phyloP scores from a whole-genome alignment of 1,284 basidiomycete species.

The Fistulina hepatica region DNA sequence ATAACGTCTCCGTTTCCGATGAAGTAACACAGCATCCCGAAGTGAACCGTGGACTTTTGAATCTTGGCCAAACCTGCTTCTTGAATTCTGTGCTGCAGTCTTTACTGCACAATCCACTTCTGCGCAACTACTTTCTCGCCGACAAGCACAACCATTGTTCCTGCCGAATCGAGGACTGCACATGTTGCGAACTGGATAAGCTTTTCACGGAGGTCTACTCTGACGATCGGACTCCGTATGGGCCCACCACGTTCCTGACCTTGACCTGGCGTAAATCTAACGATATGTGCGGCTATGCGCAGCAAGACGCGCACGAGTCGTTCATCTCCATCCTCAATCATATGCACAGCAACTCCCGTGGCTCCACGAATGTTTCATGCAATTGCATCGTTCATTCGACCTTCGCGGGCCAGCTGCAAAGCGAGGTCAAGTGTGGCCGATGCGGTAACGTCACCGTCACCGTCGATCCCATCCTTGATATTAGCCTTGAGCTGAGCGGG shows the following conservation, averaged over 20 bases:
- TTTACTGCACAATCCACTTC: constrained; percentile 86
- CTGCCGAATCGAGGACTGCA: constrained; percentile 71
- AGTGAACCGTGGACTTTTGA: constrained; percentile 82
- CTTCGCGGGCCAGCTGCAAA: constrained; percentile 81
- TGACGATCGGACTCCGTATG: constrained; percentile 59
- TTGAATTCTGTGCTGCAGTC: constrained; percentile 88
- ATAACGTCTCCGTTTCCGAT: constrained; percentile 1
- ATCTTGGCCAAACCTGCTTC: constrained; percentile 93
- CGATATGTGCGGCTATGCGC: constrained; percentile 83
- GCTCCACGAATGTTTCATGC: constrained; percentile 60
- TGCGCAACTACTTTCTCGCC: constrained; percentile 83
- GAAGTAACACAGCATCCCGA: constrained; percentile 9
- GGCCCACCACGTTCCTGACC: constrained; percentile 76
- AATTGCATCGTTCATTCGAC: constrained; percentile 90
- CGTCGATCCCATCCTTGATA: constrained; percentile 83
- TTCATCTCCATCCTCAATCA: constrained; percentile 76
- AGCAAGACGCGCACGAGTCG: constrained; percentile 92
- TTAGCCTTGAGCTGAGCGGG: constrained; percentile 76
- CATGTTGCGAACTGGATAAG: constrained; percentile 92
- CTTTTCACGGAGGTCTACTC: constrained; percentile 83
- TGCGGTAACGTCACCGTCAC: constrained; percentile 71
- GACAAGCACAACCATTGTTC: constrained; percentile 70
- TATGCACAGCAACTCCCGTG: constrained; percentile 70
- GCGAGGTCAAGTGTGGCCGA: constrained; percentile 79
- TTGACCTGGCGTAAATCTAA: constrained; percentile 80